Evolutionary conservation across 169 alveolate species (phyloP).

Genomic region (Plasmodium inui): DNA sequence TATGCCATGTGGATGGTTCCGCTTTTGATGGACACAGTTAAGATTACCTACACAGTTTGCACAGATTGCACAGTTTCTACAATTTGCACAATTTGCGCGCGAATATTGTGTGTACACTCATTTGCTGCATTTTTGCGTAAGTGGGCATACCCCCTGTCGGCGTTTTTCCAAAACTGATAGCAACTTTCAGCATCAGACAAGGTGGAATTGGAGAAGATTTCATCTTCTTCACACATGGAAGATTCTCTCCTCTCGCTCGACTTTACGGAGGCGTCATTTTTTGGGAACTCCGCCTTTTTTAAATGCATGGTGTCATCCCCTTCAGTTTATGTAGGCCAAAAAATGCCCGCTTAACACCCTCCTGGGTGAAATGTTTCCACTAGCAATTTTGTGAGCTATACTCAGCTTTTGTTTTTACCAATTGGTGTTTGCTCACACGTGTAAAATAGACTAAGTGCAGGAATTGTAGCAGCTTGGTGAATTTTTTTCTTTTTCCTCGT

Average conservation of each 20-base stretch:
- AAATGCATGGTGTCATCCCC: not conserved
- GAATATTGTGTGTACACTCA: not conserved
- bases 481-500: not conserved
- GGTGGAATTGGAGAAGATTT: slow-evolving; percentile 46
- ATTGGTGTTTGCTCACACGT: not conserved
- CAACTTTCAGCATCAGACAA: slow-evolving; percentile 59
- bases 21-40: not conserved
- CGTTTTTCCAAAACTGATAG: slow-evolving; percentile 22
- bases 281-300: not conserved
- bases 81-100: not conserved
- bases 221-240: slow-evolving; percentile 48
- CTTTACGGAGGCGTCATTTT: slow-evolving; percentile 15
- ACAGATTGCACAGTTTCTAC: too few relatives aligned
- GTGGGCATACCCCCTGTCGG: slow-evolving; percentile 13
- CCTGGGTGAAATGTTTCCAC: not conserved
- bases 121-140: slow-evolving; percentile 1
- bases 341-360: not conserved
- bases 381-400: not conserved
- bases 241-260: not conserved
- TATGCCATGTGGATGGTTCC: not conserved
- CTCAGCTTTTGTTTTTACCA: not conserved
- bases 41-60: not conserved
- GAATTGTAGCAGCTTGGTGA: not conserved
- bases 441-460: not conserved
- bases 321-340: not conserved